Evolutionary conservation across 2,329 filamentous ascomycete species (phyloP).

Genomic region (Phyllachora maydis): DNA sequence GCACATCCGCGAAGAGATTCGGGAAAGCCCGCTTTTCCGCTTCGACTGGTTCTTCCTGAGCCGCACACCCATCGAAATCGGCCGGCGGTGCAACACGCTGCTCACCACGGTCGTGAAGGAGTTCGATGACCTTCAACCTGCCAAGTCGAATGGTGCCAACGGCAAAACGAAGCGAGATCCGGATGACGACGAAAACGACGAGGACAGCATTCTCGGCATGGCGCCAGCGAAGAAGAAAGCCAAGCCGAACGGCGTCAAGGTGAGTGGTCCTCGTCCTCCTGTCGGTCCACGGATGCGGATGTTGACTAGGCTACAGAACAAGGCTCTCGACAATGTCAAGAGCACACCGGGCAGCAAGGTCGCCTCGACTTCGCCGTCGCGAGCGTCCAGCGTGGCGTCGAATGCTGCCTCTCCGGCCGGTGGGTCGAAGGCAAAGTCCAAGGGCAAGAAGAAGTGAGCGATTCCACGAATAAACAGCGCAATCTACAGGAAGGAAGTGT

Average conservation of each 20-base stretch:
- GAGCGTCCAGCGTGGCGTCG: conserved; percentile 76
- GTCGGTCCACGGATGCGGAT: too few species aligned
- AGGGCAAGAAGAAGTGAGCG: conserved; percentile 33
- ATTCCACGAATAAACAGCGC: too few species aligned
- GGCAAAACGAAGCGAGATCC: conserved; percentile 53
- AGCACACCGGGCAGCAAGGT: conserved; percentile 46
- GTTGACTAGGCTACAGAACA: conserved; percentile 52
- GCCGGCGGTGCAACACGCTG: conserved; percentile 79
- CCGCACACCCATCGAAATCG: conserved; percentile 79
- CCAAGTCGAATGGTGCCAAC: conserved; percentile 27
- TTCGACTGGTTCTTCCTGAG: conserved; percentile 99
- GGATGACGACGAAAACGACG: conserved; percentile 69
- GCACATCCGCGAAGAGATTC: conserved; percentile 89
- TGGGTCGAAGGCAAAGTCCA: conserved; percentile 18
- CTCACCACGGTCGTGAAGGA: conserved; percentile 89
- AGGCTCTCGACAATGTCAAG: conserved; percentile 79
- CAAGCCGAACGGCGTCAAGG: conserved; percentile 65
- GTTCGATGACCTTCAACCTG: conserved; percentile 50
- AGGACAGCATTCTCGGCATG: conserved; percentile 59
- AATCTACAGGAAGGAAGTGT: too few species aligned
- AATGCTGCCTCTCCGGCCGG: conserved; percentile 37
- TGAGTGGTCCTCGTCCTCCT: conserved; percentile 21
- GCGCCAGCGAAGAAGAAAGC: conserved; percentile 87
- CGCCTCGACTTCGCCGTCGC: conserved; percentile 56
- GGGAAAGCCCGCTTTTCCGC: conserved; percentile 81